A percentile compares a stretch with the other conserved stretches of the same genome.
Evolutionary conservation across 495 filamentous ascomycete species (phyloP).

Genomic region (Aspergillus sclerotiicarbonarius): DNA sequence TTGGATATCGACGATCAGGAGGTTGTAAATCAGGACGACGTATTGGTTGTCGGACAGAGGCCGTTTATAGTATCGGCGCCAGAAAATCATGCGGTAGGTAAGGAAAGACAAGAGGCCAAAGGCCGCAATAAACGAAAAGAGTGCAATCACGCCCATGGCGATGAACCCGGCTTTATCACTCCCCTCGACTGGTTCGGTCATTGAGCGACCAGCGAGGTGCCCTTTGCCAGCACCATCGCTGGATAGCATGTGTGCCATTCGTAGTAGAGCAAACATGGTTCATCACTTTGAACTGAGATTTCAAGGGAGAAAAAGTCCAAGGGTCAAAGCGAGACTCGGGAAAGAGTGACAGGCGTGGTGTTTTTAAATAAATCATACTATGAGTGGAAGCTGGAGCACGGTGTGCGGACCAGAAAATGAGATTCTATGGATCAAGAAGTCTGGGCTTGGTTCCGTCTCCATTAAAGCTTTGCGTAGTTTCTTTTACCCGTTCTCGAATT

Average conservation of each 20-base stretch:
- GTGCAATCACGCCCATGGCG: constrained; percentile 53
- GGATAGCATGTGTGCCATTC: background rate
- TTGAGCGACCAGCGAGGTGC: constrained; percentile 1
- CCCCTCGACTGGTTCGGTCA: constrained; percentile 7
- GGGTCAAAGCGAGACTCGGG: background rate
- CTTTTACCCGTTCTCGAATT: background rate
- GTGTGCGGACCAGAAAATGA: constrained; percentile 1
- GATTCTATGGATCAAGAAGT: background rate
- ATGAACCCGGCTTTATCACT: constrained; percentile 45
- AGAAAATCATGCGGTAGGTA: constrained; percentile 55
- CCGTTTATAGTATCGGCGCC: constrained; percentile 47
- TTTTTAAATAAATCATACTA: background rate
- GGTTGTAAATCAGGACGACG: constrained; percentile 69
- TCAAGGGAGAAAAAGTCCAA: background rate
- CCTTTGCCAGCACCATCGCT: background rate
- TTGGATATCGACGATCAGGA: constrained; percentile 69
- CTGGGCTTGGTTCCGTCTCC: background rate
- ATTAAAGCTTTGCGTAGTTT: background rate
- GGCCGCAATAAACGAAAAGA: constrained; percentile 56
- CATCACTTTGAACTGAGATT: background rate
- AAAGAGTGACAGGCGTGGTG: background rate
- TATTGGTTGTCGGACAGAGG: constrained; percentile 61
- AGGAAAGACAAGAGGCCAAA: constrained; percentile 52
- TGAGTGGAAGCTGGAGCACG: background rate
- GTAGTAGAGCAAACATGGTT: constrained; percentile 4